Conservation (phyloP, 164 flowering plant species). For the Berberis thunbergii region DNA sequence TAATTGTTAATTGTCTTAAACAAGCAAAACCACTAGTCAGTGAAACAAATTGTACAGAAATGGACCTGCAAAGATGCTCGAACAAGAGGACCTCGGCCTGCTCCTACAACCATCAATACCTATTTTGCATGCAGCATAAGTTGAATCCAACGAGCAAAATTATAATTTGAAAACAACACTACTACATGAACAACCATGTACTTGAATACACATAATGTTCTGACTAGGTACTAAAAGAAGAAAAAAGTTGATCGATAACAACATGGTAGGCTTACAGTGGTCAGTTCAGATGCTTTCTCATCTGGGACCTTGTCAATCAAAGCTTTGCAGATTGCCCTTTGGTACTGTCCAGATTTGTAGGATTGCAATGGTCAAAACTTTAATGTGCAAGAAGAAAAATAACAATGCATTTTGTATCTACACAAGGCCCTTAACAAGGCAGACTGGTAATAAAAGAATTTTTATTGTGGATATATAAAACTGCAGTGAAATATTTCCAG, state of each 20-base stretch:
- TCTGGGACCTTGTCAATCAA: conserved; percentile 79
- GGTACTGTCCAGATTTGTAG: conserved; percentile 44
- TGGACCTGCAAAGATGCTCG: conserved; percentile 89
- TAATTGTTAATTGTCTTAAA: neutral
- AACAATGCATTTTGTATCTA: too few species aligned
- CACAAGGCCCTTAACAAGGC: too few species aligned
- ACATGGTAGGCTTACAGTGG: conserved; percentile 46
- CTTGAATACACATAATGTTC: too few species aligned
- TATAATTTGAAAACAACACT: too few species aligned
- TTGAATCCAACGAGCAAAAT: neutral
- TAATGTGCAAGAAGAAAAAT: too few species aligned
- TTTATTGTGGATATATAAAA: too few species aligned
- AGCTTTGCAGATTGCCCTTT: conserved; percentile 81
- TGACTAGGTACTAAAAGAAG: neutral
- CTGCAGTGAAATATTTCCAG: too few species aligned
- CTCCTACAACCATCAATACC: conserved; percentile 99
- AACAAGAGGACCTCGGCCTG: conserved; percentile 98
- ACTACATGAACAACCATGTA: too few species aligned
- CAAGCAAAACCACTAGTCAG: neutral
- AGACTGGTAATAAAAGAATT: too few species aligned
- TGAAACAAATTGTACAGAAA: too few species aligned
- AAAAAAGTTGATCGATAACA: neutral
- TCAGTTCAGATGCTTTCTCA: conserved; percentile 45
- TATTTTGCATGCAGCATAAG: neutral
- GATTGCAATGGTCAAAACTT: neutral